phyloP scores from a whole-genome alignment of 371 early-diverging fungal species.

The Rozella allomycis region DNA sequence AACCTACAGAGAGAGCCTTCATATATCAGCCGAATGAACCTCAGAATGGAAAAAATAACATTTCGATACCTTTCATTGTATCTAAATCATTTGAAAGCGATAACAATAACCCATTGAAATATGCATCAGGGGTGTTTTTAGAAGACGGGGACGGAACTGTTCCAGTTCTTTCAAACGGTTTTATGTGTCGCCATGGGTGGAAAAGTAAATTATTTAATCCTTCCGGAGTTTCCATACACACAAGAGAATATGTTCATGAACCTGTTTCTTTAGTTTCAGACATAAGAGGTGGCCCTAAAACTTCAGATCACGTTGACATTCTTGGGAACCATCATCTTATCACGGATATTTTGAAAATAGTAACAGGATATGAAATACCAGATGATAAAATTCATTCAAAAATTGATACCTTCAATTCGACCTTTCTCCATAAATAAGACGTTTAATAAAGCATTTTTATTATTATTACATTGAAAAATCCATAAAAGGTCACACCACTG shows the following conservation, averaged over 20 bases:
- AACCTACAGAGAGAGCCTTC: slow-evolving; percentile 56
- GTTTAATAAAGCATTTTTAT: no score
- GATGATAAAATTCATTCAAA: no score
- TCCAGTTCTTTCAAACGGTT: slow-evolving; percentile 63
- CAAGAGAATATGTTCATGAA: slow-evolving; percentile 51
- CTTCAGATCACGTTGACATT: slow-evolving; percentile 70
- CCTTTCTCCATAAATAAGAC: no score
- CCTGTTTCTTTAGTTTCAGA: slow-evolving; percentile 22
- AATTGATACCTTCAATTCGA: no score
- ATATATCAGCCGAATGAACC: no score
- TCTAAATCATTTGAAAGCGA: no score
- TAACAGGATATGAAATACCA: slow-evolving; percentile 19
- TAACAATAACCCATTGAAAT: no score
- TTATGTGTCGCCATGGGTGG: slow-evolving; percentile 85
- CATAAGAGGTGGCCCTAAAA: slow-evolving; percentile 56
- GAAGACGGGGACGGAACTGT: slow-evolving; percentile 69
- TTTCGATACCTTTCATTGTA: no score
- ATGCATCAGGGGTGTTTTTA: no score
- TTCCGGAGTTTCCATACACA: slow-evolving; percentile 40
- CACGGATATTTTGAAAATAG: slow-evolving; percentile 14
- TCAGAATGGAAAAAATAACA: no score
- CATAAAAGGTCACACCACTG: no score
- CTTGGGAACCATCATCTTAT: slow-evolving; percentile 41
- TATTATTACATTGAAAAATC: no score
- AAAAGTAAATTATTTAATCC: slow-evolving; percentile 40